These are phyloP conservation scores for Gamarada debralockiae DNA, from an alignment of 495 filamentous ascomycete species.

Conservation along the genomic window DNA sequence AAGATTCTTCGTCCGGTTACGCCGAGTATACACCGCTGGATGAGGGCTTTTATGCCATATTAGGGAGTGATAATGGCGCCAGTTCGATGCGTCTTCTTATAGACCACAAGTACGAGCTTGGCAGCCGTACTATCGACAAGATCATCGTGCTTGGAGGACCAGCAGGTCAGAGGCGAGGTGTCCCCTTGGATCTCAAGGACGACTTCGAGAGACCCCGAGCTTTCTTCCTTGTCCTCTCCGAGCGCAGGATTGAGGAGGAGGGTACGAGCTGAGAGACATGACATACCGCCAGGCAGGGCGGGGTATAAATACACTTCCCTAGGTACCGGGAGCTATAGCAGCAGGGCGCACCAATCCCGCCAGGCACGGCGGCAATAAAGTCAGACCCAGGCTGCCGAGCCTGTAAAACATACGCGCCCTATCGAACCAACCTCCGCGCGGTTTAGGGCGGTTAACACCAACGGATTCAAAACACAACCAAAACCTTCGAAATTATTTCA, in stretches of 20 bases:
- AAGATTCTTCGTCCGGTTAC: not conserved
- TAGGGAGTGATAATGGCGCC: not conserved
- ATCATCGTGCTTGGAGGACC: constrained; percentile 1
- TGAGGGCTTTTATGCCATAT: not conserved
- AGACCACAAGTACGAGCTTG: constrained; percentile 3
- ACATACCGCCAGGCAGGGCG: not conserved
- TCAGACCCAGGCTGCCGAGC: no score
- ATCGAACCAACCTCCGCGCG: no score
- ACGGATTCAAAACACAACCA: no score
- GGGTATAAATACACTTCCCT: constrained; percentile 5
- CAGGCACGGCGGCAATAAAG: no score
- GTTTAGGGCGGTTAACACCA: no score
- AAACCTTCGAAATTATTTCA: no score
- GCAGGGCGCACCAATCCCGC: no score
- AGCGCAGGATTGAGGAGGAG: constrained; percentile 1
- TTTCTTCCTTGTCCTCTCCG: not conserved
- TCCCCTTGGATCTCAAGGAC: not conserved
- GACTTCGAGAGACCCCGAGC: not conserved
- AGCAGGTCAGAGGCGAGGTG: not conserved
- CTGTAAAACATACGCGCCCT: no score
- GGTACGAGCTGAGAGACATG: not conserved
- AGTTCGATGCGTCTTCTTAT: constrained; percentile 2
- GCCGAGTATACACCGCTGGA: not conserved
- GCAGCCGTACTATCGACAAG: not conserved
- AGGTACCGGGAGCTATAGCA: constrained; percentile 2